These are phyloP conservation scores for Scenedesmus sp. DNA, from an alignment of 163 green algal species.

Conservation along the genomic window DNA sequence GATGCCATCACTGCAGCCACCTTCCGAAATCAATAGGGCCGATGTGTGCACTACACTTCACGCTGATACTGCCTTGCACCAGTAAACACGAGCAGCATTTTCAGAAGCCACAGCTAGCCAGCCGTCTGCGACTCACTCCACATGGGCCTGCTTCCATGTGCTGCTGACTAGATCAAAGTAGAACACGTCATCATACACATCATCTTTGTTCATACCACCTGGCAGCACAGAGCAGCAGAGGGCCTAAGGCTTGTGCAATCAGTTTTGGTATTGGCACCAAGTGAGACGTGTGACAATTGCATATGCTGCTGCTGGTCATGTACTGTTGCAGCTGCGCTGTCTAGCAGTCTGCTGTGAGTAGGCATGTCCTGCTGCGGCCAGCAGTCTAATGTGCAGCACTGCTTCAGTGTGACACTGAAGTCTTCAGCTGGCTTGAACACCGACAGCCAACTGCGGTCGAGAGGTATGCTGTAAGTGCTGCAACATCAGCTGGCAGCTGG, in stretches of 20 bases:
- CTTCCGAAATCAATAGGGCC: too few species aligned
- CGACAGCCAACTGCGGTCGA: background rate
- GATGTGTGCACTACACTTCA: background rate
- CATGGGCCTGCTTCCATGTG: background rate
- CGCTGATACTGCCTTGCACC: background rate
- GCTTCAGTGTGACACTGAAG: too few species aligned
- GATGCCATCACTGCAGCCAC: too few species aligned
- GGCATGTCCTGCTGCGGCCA: background rate
- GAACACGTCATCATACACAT: constrained; percentile 23
- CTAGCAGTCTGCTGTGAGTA: background rate
- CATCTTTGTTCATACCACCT: background rate
- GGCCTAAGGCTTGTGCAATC: too few species aligned
- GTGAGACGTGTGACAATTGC: background rate
- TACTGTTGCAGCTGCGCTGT: too few species aligned
- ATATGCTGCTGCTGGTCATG: background rate
- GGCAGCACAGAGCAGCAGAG: background rate
- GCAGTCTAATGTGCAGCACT: background rate
- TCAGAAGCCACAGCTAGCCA: too few species aligned
- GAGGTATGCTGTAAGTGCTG: background rate
- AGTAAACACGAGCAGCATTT: background rate
- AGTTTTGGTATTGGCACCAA: background rate
- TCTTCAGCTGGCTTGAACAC: too few species aligned
- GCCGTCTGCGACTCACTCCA: constrained; percentile 5
- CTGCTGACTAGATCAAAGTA: background rate
- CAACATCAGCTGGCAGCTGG: too few species aligned